Conservation (phyloP, 169 alveolate genomes). For the Eimeria maxima region DNA sequence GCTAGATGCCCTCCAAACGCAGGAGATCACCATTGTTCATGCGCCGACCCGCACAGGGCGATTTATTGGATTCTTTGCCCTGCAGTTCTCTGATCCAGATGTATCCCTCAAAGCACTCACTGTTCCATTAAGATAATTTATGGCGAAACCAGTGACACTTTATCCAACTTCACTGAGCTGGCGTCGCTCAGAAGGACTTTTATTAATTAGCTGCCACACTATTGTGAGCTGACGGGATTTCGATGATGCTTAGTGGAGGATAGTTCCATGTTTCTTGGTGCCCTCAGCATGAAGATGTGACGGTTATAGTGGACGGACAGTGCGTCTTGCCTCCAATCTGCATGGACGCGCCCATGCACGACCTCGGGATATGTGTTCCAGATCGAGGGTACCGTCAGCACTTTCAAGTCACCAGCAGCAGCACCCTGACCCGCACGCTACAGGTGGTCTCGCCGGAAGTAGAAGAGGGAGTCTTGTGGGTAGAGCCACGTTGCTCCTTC, state of each 20-base stretch:
- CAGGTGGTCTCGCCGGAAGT: constrained; percentile 74
- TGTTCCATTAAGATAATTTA: too few relatives aligned
- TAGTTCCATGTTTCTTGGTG: background rate
- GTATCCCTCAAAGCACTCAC: background rate
- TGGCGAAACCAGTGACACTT: background rate
- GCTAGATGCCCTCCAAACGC: constrained; percentile 67
- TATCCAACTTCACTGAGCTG: background rate
- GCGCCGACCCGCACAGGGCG: constrained; percentile 71
- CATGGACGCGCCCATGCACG: constrained; percentile 69
- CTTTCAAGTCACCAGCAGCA: constrained; percentile 48
- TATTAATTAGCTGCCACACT: background rate
- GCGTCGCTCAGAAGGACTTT: too few relatives aligned
- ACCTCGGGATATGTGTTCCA: constrained; percentile 74
- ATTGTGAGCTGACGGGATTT: background rate
- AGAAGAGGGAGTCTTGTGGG: constrained; percentile 72
- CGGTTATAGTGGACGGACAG: constrained; percentile 67
- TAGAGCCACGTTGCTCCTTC: constrained; percentile 74
- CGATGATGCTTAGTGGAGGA: background rate
- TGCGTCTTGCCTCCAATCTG: constrained; percentile 79
- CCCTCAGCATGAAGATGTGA: constrained; percentile 66
- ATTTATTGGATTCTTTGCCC: constrained; percentile 60
- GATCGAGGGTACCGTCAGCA: constrained; percentile 56
- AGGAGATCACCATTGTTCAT: constrained; percentile 62
- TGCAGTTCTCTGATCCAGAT: constrained; percentile 67
- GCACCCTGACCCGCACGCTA: constrained; percentile 51